Conservation (phyloP, 2,329 filamentous ascomycete species). For the Trichophyton benhamiae region DNA sequence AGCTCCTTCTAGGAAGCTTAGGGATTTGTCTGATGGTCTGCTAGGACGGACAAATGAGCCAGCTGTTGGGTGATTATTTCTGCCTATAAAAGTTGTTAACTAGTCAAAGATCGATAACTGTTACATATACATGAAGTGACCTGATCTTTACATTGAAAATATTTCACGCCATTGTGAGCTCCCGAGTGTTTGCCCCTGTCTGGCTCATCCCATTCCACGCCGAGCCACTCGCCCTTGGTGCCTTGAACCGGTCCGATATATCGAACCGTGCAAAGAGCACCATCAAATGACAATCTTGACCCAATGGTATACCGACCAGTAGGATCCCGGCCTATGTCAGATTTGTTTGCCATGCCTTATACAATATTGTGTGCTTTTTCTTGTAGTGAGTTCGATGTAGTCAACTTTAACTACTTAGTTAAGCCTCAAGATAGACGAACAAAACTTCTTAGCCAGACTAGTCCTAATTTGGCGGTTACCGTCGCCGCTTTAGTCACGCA, state of each 20-base stretch:
- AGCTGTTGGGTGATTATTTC: conserved; percentile 51
- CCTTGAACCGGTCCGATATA: conserved; percentile 67
- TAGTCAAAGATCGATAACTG: not conserved
- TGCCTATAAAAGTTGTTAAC: conserved; percentile 34
- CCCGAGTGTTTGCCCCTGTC: conserved; percentile 83
- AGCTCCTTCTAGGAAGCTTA: conserved; percentile 67
- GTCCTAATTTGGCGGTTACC: no score
- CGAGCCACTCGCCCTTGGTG: conserved; percentile 71
- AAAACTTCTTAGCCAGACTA: no score
- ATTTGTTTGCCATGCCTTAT: not conserved
- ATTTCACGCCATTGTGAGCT: conserved; percentile 61
- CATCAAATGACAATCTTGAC: conserved; percentile 68
- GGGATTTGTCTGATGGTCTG: conserved; percentile 53
- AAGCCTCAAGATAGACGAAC: no score
- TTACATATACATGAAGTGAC: not conserved
- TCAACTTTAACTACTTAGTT: no score
- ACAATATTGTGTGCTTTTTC: not conserved
- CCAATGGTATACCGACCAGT: conserved; percentile 35
- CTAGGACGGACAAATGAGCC: conserved; percentile 80
- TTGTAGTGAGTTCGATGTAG: no score
- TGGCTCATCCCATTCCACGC: conserved; percentile 92
- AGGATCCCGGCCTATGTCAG: no score
- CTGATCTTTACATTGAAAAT: conserved; percentile 59
- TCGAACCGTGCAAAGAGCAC: conserved; percentile 67
- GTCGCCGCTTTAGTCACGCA: no score